Evolutionary conservation across 164 flowering plant genomes (phyloP).

Genomic region (Kalanchoe fedtschenkoi): DNA sequence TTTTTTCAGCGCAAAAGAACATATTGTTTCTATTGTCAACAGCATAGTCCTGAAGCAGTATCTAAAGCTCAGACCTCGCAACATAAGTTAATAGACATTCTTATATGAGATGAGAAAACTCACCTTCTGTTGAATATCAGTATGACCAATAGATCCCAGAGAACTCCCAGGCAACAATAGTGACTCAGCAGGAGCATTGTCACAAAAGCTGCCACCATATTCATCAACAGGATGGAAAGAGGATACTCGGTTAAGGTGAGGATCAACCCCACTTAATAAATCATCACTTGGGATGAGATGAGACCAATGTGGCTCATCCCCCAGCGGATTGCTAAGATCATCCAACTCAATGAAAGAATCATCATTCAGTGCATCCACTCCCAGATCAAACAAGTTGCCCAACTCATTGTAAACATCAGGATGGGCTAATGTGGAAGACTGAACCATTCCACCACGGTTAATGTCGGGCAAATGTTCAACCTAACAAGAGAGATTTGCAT

Average conservation of each 20-base stretch:
- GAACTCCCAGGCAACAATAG: background rate
- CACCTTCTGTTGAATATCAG: background rate
- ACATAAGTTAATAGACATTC: background rate
- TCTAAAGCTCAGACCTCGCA: background rate
- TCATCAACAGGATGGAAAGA: background rate
- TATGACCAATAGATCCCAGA: background rate
- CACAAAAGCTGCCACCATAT: background rate
- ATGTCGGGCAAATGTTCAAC: conserved; percentile 3
- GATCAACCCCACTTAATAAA: background rate
- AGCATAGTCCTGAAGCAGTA: background rate
- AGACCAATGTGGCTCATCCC: background rate
- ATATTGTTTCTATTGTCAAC: background rate
- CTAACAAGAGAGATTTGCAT: conserved; percentile 6
- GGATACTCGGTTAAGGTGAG: background rate
- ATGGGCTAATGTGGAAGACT: conserved; percentile 7
- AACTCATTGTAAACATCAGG: conserved; percentile 21
- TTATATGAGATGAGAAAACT: background rate
- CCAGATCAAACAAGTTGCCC: conserved; percentile 3
- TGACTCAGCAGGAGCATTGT: background rate
- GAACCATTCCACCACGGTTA: background rate
- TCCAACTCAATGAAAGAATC: conserved; percentile 3
- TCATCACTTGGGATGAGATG: conserved; percentile 1
- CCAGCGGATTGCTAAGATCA: background rate
- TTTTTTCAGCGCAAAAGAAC: background rate
- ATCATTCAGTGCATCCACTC: background rate